Conservation (phyloP, 371 early-diverging fungal genomes). For the Apophysomyces elegans region DNA sequence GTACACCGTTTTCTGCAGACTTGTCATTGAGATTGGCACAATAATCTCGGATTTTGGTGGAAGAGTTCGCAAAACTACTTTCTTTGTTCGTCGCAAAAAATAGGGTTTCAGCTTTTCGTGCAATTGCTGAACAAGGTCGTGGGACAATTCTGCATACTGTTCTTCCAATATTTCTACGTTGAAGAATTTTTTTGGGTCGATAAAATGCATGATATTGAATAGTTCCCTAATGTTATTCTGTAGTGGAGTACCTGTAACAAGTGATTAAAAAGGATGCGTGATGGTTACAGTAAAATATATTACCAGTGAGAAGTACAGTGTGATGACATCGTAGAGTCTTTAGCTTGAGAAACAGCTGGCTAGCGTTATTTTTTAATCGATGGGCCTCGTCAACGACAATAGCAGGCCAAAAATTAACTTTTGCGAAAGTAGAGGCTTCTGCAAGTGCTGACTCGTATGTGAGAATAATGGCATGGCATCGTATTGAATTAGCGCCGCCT, state of each 20-base stretch:
- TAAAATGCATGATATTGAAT: slow-evolving; percentile 78
- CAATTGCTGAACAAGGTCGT: slow-evolving; percentile 41
- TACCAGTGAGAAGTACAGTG: slow-evolving; percentile 74
- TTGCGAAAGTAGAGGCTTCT: slow-evolving; percentile 56
- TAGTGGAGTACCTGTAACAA: slow-evolving; percentile 67
- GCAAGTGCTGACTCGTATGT: slow-evolving; percentile 74
- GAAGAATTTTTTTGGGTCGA: slow-evolving; percentile 58
- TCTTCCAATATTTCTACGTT: slow-evolving; percentile 57
- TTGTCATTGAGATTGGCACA: slow-evolving; percentile 82
- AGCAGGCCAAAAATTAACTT: slow-evolving; percentile 61
- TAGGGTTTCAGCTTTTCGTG: slow-evolving; percentile 72
- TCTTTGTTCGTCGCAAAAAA: slow-evolving; percentile 92
- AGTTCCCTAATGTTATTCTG: slow-evolving; percentile 81
- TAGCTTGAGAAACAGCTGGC: slow-evolving; percentile 71
- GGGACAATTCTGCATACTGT: slow-evolving; percentile 55
- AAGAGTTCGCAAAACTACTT: slow-evolving; percentile 77
- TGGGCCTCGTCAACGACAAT: slow-evolving; percentile 89
- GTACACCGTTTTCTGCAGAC: slow-evolving; percentile 81
- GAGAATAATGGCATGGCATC: slow-evolving; percentile 81
- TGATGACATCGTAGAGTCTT: slow-evolving; percentile 51
- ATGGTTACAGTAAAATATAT: slow-evolving; percentile 22
- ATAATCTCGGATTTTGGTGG: slow-evolving; percentile 92
- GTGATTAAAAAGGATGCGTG: background rate
- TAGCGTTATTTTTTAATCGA: slow-evolving; percentile 79
- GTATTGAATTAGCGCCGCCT: slow-evolving; percentile 34